Evolutionary conservation across 495 filamentous ascomycete genomes (phyloP).

Genomic region (Terfezia boudieri): DNA sequence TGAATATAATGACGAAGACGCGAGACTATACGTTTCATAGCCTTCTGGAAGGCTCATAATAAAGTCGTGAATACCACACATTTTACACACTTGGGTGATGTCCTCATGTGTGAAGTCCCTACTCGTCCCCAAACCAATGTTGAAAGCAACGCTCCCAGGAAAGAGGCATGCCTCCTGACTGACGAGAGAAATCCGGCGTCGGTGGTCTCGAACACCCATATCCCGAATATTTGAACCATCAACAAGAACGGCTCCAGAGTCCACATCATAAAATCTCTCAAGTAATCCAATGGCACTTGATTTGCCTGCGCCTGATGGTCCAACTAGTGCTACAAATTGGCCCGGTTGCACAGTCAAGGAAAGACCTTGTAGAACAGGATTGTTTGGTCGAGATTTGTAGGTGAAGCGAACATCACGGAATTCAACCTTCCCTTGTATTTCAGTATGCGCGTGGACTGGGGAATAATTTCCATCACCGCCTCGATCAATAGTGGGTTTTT

Average conservation of each 20-base stretch:
- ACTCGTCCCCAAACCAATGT: conserved; percentile 23
- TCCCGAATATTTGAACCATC: conserved; percentile 28
- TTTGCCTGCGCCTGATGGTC: conserved; percentile 37
- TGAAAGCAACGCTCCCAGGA: conserved; percentile 28
- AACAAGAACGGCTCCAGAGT: conserved; percentile 26
- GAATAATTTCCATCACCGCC: neutral
- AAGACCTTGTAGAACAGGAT: conserved; percentile 23
- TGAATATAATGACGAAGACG: conserved; percentile 8
- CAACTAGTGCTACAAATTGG: conserved; percentile 35
- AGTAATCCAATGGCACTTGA: conserved; percentile 27
- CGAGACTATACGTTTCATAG: conserved; percentile 18
- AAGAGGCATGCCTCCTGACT: conserved; percentile 30
- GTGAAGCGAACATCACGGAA: conserved; percentile 24
- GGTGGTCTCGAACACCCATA: conserved; percentile 22
- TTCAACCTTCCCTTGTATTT: conserved; percentile 13
- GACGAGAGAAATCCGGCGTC: conserved; percentile 23
- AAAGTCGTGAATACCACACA: conserved; percentile 20
- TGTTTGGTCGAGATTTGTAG: conserved; percentile 29
- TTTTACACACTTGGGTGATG: conserved; percentile 24
- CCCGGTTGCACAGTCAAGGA: conserved; percentile 23
- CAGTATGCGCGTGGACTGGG: conserved; percentile 18
- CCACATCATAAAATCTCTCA: conserved; percentile 28
- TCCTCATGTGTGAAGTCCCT: conserved; percentile 19
- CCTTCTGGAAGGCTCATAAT: conserved; percentile 23
- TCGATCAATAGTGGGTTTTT: conserved; percentile 14